A percentile compares a stretch with the other conserved stretches of the same genome.
Conservation (phyloP, 2,329 filamentous ascomycete genomes). For the Cladophialophora psammophila region DNA sequence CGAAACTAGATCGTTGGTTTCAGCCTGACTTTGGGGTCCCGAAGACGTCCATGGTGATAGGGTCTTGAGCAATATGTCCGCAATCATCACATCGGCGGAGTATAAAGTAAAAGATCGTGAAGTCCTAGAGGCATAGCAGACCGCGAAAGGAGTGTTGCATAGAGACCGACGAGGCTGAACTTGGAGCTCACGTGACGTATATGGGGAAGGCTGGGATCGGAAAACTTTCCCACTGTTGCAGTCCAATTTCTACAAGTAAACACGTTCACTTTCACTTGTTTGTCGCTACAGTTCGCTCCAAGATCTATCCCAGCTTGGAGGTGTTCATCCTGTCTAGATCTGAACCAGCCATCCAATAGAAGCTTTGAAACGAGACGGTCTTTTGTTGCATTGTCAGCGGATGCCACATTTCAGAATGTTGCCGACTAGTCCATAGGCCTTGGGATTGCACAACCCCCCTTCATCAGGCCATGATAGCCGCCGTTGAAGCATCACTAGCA, state of each 20-base stretch:
- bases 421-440: too few species aligned
- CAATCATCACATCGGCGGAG: not conserved
- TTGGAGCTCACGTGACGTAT: not conserved
- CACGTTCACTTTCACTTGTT: not conserved
- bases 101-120: not conserved
- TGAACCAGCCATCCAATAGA: not conserved
- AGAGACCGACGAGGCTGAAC: not conserved
- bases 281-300: not conserved
- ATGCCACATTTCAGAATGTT: too few species aligned
- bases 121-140: not conserved
- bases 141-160: not conserved
- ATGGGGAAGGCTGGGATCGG: not conserved
- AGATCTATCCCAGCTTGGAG: not conserved
- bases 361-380: not conserved
- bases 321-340: not conserved
- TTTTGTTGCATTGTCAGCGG: not conserved
- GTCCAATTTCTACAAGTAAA: not conserved
- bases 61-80: not conserved
- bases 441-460: too few species aligned
- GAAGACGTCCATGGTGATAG: not conserved
- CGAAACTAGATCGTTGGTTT: constrained; percentile 7
- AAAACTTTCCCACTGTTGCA: not conserved
- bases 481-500: not conserved
- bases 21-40: constrained; percentile 7
- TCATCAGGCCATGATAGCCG: too few species aligned